Evolutionary conservation across 768 basidiomycete species (phyloP), one percentile per base, ranked within the genome.

Genomic region (Leccinum variicolor): DNA sequence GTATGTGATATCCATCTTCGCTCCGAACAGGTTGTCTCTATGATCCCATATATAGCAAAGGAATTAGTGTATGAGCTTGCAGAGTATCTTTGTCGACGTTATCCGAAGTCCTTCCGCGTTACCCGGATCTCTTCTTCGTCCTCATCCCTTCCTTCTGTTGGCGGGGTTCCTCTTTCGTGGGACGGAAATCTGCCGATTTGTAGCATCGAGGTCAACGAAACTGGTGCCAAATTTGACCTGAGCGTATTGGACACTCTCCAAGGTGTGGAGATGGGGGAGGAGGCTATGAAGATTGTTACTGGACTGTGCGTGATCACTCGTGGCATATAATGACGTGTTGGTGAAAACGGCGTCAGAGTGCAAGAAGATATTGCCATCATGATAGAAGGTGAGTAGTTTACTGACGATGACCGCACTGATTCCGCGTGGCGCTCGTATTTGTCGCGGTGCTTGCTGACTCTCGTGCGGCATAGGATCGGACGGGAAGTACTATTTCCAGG

Each of bases 401-500:
- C 39, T 41, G n/a, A n/a, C 36, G 79, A 50, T 31, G 4, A 61
- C 56, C 52, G 47, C 36, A 53, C 46, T 58, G 45, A 28, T 41
- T 47, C 56, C 48, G 51, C 52, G 43, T 55, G 55, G 54, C 34
- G 19, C 28, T 53, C 53, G 34, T 54, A 58, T 58, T 58, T 61
- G 61, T 64, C 47, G 46, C 55, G 51, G 50, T 64, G 56, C 41
- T 61, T 54, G 54, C 57, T 67, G 60, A 64, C 57, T 50, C 41
- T 43, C 45, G 52, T 63, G 62, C 60, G 64, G 65, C 48, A 58
- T 66, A 85, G 86, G 86, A 52, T 68, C 75, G 21, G 86, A 92
- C 55, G 87, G 89, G 43, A 76, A 77, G 58, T 87, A 89, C 61
- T 86, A 89, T 67, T 84, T 92, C 63, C 89, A 89, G 66, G 86